A percentile compares a stretch with the other conserved stretches of the same genome.
Evolutionary conservation across 1,284 basidiomycete species (phyloP).

Genomic region (Prillingera fragicola): DNA sequence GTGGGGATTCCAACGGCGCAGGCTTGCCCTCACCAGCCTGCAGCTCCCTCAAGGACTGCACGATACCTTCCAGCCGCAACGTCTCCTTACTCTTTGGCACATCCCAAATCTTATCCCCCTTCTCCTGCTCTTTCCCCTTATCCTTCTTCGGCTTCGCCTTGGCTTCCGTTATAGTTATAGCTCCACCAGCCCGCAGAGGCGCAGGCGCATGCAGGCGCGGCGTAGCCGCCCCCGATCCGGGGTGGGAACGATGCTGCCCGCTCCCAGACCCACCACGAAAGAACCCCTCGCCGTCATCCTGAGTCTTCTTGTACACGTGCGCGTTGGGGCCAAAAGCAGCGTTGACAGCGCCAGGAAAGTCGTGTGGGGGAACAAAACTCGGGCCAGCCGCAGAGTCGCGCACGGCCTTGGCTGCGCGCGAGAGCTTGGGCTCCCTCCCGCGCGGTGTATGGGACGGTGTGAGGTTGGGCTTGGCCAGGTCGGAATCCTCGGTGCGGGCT

Average conservation of each 20-base stretch:
- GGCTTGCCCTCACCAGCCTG: slow-evolving; percentile 30
- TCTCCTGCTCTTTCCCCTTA: slow-evolving; percentile 15
- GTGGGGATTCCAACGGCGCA: slow-evolving; percentile 10
- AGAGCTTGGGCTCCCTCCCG: slow-evolving; percentile 10
- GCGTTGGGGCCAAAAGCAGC: slow-evolving; percentile 32
- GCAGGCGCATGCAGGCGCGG: slow-evolving; percentile 1
- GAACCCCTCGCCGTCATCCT: slow-evolving; percentile 6
- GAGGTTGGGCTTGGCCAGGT: slow-evolving; percentile 3
- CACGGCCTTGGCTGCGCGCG: neutral
- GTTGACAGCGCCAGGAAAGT: slow-evolving; percentile 20
- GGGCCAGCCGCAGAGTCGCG: too few relatives aligned
- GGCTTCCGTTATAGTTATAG: slow-evolving; percentile 25
- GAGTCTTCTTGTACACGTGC: slow-evolving; percentile 37
- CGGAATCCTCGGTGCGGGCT: neutral
- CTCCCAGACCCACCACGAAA: slow-evolving; percentile 3
- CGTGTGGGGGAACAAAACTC: too few relatives aligned
- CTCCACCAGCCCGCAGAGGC: slow-evolving; percentile 18
- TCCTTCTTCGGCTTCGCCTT: slow-evolving; percentile 11
- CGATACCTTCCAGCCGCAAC: slow-evolving; percentile 37
- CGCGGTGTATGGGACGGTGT: neutral
- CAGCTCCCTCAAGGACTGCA: slow-evolving; percentile 25
- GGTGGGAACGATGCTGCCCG: slow-evolving; percentile 2
- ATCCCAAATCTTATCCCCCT: slow-evolving; percentile 44
- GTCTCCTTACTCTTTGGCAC: slow-evolving; percentile 35
- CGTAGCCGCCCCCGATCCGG: slow-evolving; percentile 9